phyloP scores from a whole-genome alignment of 2,329 filamentous ascomycete genomes.

The Claviceps quebecensis region DNA sequence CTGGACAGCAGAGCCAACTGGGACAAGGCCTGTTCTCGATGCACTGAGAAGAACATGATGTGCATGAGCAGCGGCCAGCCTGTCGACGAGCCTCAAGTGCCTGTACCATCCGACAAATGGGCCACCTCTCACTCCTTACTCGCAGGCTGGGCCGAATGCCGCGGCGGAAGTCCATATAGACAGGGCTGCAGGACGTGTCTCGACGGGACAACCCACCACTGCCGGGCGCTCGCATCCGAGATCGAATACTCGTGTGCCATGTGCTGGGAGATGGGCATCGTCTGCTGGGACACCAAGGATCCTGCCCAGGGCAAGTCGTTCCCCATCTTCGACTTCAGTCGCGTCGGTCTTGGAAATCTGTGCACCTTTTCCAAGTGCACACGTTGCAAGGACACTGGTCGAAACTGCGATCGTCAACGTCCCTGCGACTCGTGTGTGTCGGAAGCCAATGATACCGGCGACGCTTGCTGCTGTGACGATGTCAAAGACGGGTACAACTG shows the following conservation, averaged over 20 bases:
- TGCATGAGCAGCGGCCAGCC: constrained; percentile 11
- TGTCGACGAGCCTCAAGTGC: constrained; percentile 2
- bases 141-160: constrained; percentile 9
- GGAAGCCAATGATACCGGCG: neutral
- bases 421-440: constrained; percentile 22
- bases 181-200: constrained; percentile 8
- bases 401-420: constrained; percentile 22
- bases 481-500: constrained; percentile 6
- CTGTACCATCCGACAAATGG: constrained; percentile 9
- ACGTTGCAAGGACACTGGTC: constrained; percentile 10
- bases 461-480: constrained; percentile 6
- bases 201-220: constrained; percentile 7
- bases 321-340: constrained; percentile 16
- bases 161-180: constrained; percentile 6
- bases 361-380: constrained; percentile 14
- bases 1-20: constrained; percentile 9
- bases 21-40: constrained; percentile 11
- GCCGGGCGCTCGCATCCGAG: constrained; percentile 7
- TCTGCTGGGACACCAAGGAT: constrained; percentile 10
- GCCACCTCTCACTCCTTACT: constrained; percentile 3
- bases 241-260: constrained; percentile 11
- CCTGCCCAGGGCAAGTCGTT: constrained; percentile 3
- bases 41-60: constrained; percentile 6
- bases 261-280: constrained; percentile 18
- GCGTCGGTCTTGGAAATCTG: constrained; percentile 18